These are phyloP conservation scores for Phaeosphaeriaceae sp. DNA, from an alignment of 2,329 filamentous ascomycete genomes.

Conservation along the genomic window DNA sequence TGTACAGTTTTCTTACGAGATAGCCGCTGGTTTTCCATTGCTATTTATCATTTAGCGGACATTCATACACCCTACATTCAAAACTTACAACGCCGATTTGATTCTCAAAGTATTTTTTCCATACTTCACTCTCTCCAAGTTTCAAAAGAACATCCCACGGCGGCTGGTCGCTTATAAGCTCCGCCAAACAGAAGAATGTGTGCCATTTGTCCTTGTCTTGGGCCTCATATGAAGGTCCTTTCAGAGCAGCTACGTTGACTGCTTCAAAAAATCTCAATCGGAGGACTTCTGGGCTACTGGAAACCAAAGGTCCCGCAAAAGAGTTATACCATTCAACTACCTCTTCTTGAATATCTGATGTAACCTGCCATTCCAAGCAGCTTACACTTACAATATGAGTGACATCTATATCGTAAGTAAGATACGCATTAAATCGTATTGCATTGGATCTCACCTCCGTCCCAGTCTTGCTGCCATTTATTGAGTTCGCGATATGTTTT, in stretches of 20 bases:
- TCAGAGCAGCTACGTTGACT: conserved; percentile 12
- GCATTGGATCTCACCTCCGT: conserved; percentile 6
- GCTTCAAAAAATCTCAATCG: conserved; percentile 22
- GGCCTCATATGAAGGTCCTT: conserved; percentile 3
- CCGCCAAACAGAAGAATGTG: conserved; percentile 17
- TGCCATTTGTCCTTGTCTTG: conserved; percentile 14
- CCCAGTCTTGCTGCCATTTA: conserved; percentile 22
- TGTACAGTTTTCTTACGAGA: conserved; percentile 7
- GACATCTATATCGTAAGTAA: conserved; percentile 14
- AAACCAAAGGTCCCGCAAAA: conserved; percentile 12
- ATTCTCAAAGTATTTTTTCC: conserved; percentile 20
- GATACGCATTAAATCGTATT: not conserved
- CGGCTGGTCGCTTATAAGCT: conserved; percentile 23
- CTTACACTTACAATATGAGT: conserved; percentile 16
- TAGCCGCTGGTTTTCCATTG: conserved; percentile 24
- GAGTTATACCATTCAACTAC: conserved; percentile 14
- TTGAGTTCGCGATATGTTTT: conserved; percentile 18
- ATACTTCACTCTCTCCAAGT: conserved; percentile 14
- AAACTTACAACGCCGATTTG: conserved; percentile 17
- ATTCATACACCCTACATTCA: too few relatives aligned
- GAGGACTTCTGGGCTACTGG: conserved; percentile 16
- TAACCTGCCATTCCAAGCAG: conserved; percentile 20
- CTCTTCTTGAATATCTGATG: conserved; percentile 14
- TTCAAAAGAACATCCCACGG: conserved; percentile 26
- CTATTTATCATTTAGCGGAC: conserved; percentile 10